Evolutionary conservation across 148 eudicot genomes (phyloP), one percentile per base, ranked within the genome.

Genomic region (Amaranthus cruentus): DNA sequence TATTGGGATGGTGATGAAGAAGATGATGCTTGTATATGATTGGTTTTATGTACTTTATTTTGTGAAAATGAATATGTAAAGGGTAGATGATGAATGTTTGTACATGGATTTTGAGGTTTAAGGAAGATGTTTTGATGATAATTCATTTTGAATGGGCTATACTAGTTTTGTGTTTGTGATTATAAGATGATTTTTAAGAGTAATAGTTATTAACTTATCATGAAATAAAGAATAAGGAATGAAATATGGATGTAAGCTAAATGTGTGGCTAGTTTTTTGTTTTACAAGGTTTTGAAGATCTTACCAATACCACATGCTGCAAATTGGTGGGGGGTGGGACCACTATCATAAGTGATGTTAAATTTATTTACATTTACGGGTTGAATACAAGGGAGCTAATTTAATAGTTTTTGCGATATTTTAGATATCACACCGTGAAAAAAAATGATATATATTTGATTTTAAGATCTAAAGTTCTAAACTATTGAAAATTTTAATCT

Each of bases 91-190:
- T 75, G 74, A 66, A 72, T 49, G 9, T 38, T 60, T 70, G 68
- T 83, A 79, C 75, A 67, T 21, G 87, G 79, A 12, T 71, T 15
- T 66, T 80, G 94, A 68, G 87, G 80, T 74, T 73, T 82, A 61
- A 80, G 60, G 69, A 69, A 72, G 73, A 68, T 28, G 28, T 77
- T 79, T 53, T 80, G 63, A 52, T 83, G 79, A 62, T 73, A 84
- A 62, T 73, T 86, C 86, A 89, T 86, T 78, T 68, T 77, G 47
- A 66, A 66, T 15, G 69, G 18, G 53, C 50, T 18, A 43, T 44
- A 62, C 63, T 18, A 71, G 9, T 13, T 15, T 7, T 63, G 15
- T 38, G 10, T 62, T 72, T 18, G 2, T 66, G 50, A 7, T 28
- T 28, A 21, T 13, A n/a, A 0, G 4, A 60, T 21, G 11, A 44